Percentiles rank a stretch among this genome's conserved stretches.
Conservation (phyloP, 163 green algal species). For the Trebouxia gelatinosa region DNA sequence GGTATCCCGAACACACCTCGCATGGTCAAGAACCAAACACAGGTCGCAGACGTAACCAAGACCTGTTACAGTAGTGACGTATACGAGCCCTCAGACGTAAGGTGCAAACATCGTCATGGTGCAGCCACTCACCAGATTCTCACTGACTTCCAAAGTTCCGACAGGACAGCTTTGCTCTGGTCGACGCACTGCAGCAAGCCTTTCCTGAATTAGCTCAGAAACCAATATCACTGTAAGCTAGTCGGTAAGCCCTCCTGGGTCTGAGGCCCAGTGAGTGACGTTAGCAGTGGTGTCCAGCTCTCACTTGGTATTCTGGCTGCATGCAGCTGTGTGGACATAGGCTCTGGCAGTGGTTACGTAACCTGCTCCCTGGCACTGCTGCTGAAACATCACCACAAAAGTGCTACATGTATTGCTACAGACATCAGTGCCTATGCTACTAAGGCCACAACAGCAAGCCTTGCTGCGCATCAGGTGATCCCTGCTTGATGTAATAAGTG, state of each 20-base stretch:
- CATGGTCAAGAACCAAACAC: background rate
- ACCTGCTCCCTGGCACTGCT: conserved; percentile 70
- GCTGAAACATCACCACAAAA: conserved; percentile 39
- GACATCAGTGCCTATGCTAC: conserved; percentile 77
- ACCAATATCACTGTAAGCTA: background rate
- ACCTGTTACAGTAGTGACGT: conserved; percentile 10
- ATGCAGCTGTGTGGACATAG: conserved; percentile 74
- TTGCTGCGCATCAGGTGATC: conserved; percentile 61
- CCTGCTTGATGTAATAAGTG: conserved; percentile 12
- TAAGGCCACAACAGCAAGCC: conserved; percentile 54
- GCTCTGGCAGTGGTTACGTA: conserved; percentile 83
- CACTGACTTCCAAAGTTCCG: background rate
- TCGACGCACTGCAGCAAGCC: conserved; percentile 50
- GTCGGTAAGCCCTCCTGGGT: background rate
- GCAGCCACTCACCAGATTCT: background rate
- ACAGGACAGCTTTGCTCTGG: conserved; percentile 74
- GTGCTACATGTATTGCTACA: conserved; percentile 57
- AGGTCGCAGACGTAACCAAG: conserved; percentile 6
- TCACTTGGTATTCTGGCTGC: too few species aligned
- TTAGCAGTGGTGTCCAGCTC: too few species aligned
- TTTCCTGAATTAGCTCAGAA: too few species aligned
- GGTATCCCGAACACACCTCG: too few species aligned
- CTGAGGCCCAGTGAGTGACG: background rate
- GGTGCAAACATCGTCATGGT: background rate
- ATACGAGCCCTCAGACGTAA: conserved; percentile 30